phyloP scores from a whole-genome alignment of 2,329 filamentous ascomycete genomes.

The Apiospora aurea region DNA sequence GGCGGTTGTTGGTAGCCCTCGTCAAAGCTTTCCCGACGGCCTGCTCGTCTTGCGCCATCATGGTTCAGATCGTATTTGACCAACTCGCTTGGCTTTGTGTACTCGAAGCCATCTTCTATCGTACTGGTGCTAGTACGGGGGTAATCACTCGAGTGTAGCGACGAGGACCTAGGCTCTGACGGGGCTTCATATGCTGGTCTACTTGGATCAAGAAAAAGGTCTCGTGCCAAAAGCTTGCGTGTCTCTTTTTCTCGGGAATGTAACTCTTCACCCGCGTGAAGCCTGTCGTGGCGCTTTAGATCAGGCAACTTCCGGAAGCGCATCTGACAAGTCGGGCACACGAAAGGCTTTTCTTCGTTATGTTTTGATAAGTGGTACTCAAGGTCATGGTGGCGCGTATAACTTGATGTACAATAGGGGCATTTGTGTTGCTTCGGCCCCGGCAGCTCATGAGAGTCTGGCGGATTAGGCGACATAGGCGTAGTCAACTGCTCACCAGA shows the following conservation, averaged over 20 bases:
- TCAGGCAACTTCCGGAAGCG: slow-evolving; percentile 93
- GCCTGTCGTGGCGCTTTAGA: slow-evolving; percentile 92
- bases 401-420: slow-evolving; percentile 94
- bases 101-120: slow-evolving; percentile 60
- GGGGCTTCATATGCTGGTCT: no score
- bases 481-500: not conserved
- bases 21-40: slow-evolving; percentile 63
- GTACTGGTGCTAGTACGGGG: slow-evolving; percentile 57
- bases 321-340: slow-evolving; percentile 91
- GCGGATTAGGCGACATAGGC: no score
- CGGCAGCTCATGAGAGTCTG: not conserved
- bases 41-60: slow-evolving; percentile 38
- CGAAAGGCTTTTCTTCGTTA: slow-evolving; percentile 97
- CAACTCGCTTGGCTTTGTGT: not conserved
- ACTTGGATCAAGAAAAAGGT: no score
- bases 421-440: slow-evolving; percentile 88
- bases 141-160: not conserved
- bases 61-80: not conserved
- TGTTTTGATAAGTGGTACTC: slow-evolving; percentile 97
- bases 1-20: slow-evolving; percentile 62
- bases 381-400: slow-evolving; percentile 95
- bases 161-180: not conserved
- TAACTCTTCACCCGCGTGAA: slow-evolving; percentile 85
- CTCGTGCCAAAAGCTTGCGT: no score
- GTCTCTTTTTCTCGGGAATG: no score